Conservation (phyloP, 2,329 filamentous ascomycete species). For the Ascochyta clinopodiicola region DNA sequence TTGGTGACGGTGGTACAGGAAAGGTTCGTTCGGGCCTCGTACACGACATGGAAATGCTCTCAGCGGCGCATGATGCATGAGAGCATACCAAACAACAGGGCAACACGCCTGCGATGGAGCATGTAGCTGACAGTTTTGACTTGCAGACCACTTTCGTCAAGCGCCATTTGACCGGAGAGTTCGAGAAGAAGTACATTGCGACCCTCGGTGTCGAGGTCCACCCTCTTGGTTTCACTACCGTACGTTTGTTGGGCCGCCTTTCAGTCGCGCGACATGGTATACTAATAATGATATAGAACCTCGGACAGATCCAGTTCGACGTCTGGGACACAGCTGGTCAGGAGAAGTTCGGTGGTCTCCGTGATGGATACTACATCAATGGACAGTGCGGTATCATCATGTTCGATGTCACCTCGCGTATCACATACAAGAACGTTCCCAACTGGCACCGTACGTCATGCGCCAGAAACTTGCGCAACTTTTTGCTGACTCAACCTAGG, state of each 20-base stretch:
- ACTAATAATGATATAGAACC: slow-evolving; percentile 67
- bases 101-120: not conserved
- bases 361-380: slow-evolving; percentile 99
- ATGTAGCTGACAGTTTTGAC: slow-evolving; percentile 30
- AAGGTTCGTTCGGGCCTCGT: slow-evolving; percentile 74
- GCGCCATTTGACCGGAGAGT: slow-evolving; percentile 99
- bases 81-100: slow-evolving; percentile 8
- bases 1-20: slow-evolving; percentile 98
- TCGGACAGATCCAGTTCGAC: slow-evolving; percentile 96
- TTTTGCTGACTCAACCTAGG: slow-evolving; percentile 59
- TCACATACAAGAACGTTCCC: slow-evolving; percentile 99
- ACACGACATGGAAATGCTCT: not conserved
- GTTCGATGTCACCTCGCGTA: slow-evolving; percentile 99
- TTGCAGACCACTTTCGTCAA: slow-evolving; percentile 98
- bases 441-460: slow-evolving; percentile 96
- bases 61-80: slow-evolving; percentile 2
- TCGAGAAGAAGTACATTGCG: slow-evolving; percentile 99
- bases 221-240: slow-evolving; percentile 95
- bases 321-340: slow-evolving; percentile 99
- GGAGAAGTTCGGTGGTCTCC: slow-evolving; percentile 99
- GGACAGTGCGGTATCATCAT: slow-evolving; percentile 99
- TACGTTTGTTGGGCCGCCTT: slow-evolving; percentile 61
- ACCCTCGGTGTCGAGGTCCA: slow-evolving; percentile 99
- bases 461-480: not conserved
- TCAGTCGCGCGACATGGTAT: slow-evolving; percentile 17